These are phyloP conservation scores for Asterionellopsis glacialis DNA, from an alignment of 108 stramenopile species.

Conservation along the genomic window DNA sequence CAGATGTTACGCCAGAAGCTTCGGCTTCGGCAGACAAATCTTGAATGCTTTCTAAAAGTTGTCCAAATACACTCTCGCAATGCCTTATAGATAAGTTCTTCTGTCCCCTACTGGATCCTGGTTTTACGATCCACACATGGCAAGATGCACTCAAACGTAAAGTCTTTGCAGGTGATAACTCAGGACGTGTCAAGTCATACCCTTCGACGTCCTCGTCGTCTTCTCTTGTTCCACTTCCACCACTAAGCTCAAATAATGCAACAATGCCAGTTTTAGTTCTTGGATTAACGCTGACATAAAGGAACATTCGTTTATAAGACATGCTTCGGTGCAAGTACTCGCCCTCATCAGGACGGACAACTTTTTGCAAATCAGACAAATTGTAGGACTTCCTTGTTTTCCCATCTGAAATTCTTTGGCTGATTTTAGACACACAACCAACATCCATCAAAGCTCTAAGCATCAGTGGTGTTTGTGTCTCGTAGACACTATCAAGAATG, in stretches of 20 bases:
- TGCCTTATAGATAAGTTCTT: conserved; percentile 58
- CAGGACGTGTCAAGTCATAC: conserved; percentile 39
- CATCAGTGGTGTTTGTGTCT: conserved; percentile 59
- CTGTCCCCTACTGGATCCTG: conserved; percentile 50
- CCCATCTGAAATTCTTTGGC: conserved; percentile 12
- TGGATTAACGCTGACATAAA: conserved; percentile 70
- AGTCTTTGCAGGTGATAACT: conserved; percentile 20
- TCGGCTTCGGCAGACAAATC: conserved; percentile 26
- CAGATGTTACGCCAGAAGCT: conserved; percentile 38
- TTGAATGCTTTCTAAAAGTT: conserved; percentile 64
- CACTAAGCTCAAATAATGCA: conserved; percentile 58
- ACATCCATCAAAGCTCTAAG: conserved; percentile 73
- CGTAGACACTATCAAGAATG: conserved; percentile 17
- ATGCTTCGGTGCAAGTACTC: conserved; percentile 56
- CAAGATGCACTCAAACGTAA: conserved; percentile 55
- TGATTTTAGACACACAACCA: conserved; percentile 75
- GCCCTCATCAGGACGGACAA: conserved; percentile 52
- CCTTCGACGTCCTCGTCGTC: conserved; percentile 1
- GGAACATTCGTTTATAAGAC: conserved; percentile 73
- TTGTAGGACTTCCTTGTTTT: conserved; percentile 47
- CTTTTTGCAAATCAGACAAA: conserved; percentile 52
- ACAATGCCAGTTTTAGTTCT: conserved; percentile 69
- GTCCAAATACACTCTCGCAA: conserved; percentile 59
- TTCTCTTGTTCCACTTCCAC: conserved; percentile 37
- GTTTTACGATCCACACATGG: conserved; percentile 79